A percentile compares a stretch with the other conserved stretches of the same genome.
These are phyloP conservation scores for Botrytis squamosa DNA, from an alignment of 2,329 filamentous ascomycete species.

Conservation along the genomic window DNA sequence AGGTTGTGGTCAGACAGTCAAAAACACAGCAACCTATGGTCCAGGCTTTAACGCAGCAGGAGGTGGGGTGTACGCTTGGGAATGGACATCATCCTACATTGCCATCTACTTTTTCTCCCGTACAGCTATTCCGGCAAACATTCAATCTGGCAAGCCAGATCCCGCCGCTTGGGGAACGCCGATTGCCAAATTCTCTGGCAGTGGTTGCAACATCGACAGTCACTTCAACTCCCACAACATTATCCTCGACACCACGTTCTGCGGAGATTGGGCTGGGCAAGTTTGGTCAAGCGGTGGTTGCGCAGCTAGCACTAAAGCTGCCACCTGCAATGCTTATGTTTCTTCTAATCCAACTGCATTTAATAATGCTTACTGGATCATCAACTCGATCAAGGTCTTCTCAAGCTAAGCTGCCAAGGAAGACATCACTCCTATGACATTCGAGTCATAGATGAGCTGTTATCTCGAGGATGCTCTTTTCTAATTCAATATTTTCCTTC, in stretches of 20 bases:
- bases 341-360: constrained; percentile 68
- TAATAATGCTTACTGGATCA: constrained; percentile 71
- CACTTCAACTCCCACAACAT: constrained; percentile 74
- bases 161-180: constrained; percentile 67
- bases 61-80: constrained; percentile 71
- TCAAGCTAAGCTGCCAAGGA: constrained; percentile 23
- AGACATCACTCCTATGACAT: constrained; percentile 15
- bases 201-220: constrained; percentile 66
- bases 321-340: constrained; percentile 71
- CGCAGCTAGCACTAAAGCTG: constrained; percentile 49
- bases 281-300: constrained; percentile 65
- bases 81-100: constrained; percentile 74
- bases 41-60: constrained; percentile 67
- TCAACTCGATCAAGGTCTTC: constrained; percentile 52
- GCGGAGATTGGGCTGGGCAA: constrained; percentile 77
- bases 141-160: constrained; percentile 57
- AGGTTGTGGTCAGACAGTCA: constrained; percentile 59
- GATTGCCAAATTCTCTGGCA: constrained; percentile 65
- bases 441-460: neutral
- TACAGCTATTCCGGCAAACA: constrained; percentile 60
- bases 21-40: constrained; percentile 58
- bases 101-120: constrained; percentile 81
- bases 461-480: neutral
- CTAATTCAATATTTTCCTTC: neutral
- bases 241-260: constrained; percentile 81